Base-by-base conservation (phyloP, 306 rosid genomes). In the Citrullus mucosospermus region DNA sequence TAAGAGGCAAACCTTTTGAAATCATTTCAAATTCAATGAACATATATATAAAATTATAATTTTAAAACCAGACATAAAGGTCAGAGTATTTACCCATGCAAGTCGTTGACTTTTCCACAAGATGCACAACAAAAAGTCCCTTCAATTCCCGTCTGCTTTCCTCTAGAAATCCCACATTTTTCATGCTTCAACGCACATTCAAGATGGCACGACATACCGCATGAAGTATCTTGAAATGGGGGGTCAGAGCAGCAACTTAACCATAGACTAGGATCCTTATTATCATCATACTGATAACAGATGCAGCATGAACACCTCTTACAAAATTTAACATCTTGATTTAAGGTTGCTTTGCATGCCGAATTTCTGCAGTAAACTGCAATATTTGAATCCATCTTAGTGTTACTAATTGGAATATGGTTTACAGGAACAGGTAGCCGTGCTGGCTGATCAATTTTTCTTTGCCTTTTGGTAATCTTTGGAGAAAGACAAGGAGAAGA, bases 241-340 rank as follows among this genome's bases (percentile, higher is more conserved):
- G 85, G 85, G 76, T 96, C 99, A 4, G 98, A 89, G 86, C 93
- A 82, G 82, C 99, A 96, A 82, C 90, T 87, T 84, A 96, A 82
- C 99, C 98, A 92, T 51, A 96, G 85, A 88, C 99, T 90, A 59
- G 99, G 99, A 83, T 96, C 99, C 86, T 96, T 96, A 85, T 96
- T 96, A 82, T 96, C 99, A 77, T 96, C 98, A 81, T 90, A 96
- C 84, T 84, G 86, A 83, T 83, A 85, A 81, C 98, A 96, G 78
- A 92, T 91, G 88, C 97, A 96, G 75, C 97, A 91, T 16, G 99
- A 92, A 85, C 99, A 92, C 84, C 99, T 88, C 88, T 86, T 96
- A 83, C 99, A 96, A 86, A 96, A 96, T 58, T 76, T 81, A 87
- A 86, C 93, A 56, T 70, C 85, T 58, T 71, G 88, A 80, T 76